Conservation (phyloP, 306 rosid genomes). For the Rosa multiflora region DNA sequence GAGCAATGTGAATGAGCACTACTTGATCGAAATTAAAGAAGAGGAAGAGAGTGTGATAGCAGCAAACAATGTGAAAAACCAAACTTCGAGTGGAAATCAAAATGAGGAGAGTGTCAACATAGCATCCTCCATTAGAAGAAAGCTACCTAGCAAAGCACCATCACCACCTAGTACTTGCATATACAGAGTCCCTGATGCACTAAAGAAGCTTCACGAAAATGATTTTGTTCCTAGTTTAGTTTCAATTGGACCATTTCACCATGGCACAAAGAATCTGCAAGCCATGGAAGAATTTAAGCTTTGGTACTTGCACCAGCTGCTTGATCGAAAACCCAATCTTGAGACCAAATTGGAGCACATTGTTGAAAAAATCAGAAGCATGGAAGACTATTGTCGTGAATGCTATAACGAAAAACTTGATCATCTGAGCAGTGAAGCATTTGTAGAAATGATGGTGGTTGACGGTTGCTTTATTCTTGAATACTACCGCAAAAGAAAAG, state of each 20-base stretch:
- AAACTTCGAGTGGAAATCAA: neutral
- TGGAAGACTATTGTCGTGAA: neutral
- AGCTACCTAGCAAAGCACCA: neutral
- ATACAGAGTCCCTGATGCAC: neutral
- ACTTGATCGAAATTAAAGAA: neutral
- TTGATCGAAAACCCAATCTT: neutral
- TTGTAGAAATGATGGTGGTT: conserved; percentile 5
- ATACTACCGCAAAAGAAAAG: neutral
- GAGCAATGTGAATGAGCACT: neutral
- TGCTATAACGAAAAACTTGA: neutral
- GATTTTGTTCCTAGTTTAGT: neutral
- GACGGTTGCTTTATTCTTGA: conserved; percentile 7
- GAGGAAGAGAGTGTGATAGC: neutral
- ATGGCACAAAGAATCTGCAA: neutral
- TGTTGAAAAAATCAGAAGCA: neutral
- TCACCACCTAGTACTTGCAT: neutral
- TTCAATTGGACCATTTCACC: conserved; percentile 9
- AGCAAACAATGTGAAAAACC: neutral
- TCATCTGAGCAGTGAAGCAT: neutral
- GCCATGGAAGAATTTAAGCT: neutral
- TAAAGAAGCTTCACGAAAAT: neutral
- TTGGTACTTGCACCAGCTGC: neutral
- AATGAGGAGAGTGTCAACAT: neutral
- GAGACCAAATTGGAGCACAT: conserved; percentile 1
- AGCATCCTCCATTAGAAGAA: neutral